These are phyloP conservation scores for Gloeopeniophorella convolvens DNA, from an alignment of 768 basidiomycete genomes.

Conservation along the genomic window DNA sequence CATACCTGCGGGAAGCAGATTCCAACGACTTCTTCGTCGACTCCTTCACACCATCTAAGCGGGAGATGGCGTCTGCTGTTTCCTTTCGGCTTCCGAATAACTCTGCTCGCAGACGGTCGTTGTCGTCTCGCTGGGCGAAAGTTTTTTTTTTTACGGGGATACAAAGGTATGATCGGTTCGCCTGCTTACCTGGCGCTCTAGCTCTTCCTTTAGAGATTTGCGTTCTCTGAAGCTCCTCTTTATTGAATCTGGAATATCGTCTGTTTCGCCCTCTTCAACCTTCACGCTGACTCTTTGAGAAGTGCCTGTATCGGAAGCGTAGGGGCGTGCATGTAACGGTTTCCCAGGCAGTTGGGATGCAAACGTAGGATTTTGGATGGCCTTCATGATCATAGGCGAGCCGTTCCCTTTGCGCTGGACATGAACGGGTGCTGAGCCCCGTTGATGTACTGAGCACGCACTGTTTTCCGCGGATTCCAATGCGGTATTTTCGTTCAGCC, in stretches of 20 bases:
- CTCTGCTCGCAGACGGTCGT: slow-evolving; percentile 14
- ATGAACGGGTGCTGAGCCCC: too few relatives aligned
- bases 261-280: slow-evolving; percentile 8
- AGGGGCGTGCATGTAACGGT: background rate
- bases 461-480: too few relatives aligned
- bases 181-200: slow-evolving; percentile 17
- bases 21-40: slow-evolving; percentile 8
- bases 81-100: background rate
- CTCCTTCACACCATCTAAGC: slow-evolving; percentile 11
- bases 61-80: slow-evolving; percentile 1
- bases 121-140: slow-evolving; percentile 13
- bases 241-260: slow-evolving; percentile 9
- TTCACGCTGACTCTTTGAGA: background rate
- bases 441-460: too few relatives aligned
- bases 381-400: too few relatives aligned
- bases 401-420: too few relatives aligned
- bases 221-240: slow-evolving; percentile 16
- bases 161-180: background rate
- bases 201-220: slow-evolving; percentile 14
- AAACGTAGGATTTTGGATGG: too few relatives aligned
- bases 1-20: slow-evolving; percentile 9
- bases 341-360: background rate
- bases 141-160: too few relatives aligned
- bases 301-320: background rate
- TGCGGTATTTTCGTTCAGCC: background rate